Evolutionary conservation across 2,329 filamentous ascomycete species (phyloP), one percentile per base, ranked within the genome.

Genomic region (Chalaropsis thielavioides): DNA sequence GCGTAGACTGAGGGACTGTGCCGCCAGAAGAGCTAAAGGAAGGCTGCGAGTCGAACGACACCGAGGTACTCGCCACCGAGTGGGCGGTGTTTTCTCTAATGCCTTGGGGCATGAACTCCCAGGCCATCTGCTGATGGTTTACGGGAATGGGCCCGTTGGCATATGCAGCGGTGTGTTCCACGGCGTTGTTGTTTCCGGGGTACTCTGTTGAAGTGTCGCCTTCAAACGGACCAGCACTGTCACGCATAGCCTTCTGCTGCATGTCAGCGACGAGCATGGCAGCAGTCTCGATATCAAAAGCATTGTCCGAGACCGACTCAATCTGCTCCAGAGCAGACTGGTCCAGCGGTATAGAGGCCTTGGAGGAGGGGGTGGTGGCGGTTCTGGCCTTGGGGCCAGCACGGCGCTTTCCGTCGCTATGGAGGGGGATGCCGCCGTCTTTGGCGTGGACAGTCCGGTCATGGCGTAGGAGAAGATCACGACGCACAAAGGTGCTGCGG

Each of bases 221-320:
- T 68, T 84, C 82, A 71, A 80, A 85, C 61, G 81, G 78, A 70
- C 78, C 79, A 68, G 78, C 79, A 69, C 79, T 81, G 67, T 76
- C 76, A 66, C 83, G 81, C 76, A 84, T 90, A 71, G 85, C 85
- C 80, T 96, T 96, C 80, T 96, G 91, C 78, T 96, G 92, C 74
- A 97, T 88, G 78, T 97, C 92, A 74, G 92, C 94, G 79, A 99
- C 95, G 75, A 99, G 84, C 90, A 97, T 96, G 70, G 94, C 94
- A 70, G 94, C 94, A 71, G 92, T 91, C 81, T 99, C 92, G 72
- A 96, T 88, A 75, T 96, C 94, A 73, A 96, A 92, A 77, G 92
- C 88, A 74, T 87, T 88, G 75, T 96, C 92, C 3, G 62, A 59
- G 74, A 86, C 89, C 77, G 88, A 89, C 76, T 96, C 91, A 72